Base-by-base conservation (phyloP, 139 green algal genomes). In the Asterochloris erici region DNA sequence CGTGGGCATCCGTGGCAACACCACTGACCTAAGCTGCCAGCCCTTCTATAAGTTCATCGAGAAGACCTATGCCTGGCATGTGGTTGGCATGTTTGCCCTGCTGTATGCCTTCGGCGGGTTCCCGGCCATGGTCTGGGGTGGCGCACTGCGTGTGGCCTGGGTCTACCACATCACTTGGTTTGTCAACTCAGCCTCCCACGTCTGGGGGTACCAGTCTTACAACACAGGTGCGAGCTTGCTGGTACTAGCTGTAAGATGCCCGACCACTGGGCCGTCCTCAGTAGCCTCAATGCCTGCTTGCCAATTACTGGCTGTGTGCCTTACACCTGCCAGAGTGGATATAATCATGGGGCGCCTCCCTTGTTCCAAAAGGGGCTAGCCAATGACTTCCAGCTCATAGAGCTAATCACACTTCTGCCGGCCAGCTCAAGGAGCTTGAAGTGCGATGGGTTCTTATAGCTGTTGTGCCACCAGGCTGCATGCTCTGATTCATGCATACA, bases 91-190 rank as follows among this genome's bases (percentile, higher is more conserved):
- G 88, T 92, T 97, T 64, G 90, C 79, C 13, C 86, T 85, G 21
- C 89, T 99, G 29, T 99, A 91, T 85, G 88, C 89, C 0, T 75
- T 98, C 16, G 97, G 96, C 63, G 97, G 96, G 60, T 86, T 98
- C 38, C 92, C 94, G 0, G 95, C 89, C 0, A 68, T 99, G 28
- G 90, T 99, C 11, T 99, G 97, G 97, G 97, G 94, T 24, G 95
- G 97, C 38, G 92, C 92, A 13, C 85, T 99, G 80, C 91, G 97
- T 19, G 88, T 92, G 29, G 86, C 91, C 24, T 99, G 94, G 93
- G 97, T 99, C 70, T 99, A 96, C 80, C 97, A 99, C 92, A 96
- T 99, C 89, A 99, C 97, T 29, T 99, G 97, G 97, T 95, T 97
- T 77, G 97, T 99, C 24, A 99, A 99, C 94, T 97, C 90, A 12